phyloP scores from a whole-genome alignment of 352 stramenopile species.

The Thraustochytrium sp. region DNA sequence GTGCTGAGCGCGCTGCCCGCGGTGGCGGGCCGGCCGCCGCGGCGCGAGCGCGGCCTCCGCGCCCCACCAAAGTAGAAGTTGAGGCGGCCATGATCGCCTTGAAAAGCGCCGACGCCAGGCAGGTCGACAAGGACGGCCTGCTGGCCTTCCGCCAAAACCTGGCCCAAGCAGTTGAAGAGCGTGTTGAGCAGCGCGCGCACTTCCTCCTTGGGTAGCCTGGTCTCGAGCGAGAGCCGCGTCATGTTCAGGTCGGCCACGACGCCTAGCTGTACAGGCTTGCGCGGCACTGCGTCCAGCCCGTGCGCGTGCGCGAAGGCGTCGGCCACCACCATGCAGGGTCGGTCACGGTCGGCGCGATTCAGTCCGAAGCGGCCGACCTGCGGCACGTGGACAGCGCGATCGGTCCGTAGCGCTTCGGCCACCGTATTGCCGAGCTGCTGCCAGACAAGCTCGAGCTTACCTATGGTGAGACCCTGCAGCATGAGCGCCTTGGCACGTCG shows the following conservation, averaged over 20 bases:
- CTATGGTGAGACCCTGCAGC: neutral
- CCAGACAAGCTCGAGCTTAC: conserved; percentile 31
- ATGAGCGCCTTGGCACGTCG: neutral
- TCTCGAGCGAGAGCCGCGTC: neutral
- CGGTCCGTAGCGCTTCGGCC: neutral
- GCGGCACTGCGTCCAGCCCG: neutral
- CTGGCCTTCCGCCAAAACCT: neutral
- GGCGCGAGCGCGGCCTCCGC: neutral
- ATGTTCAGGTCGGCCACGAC: neutral
- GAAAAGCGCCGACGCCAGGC: neutral
- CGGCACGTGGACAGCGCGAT: neutral
- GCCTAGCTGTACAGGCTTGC: conserved; percentile 3
- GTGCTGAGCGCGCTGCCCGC: neutral
- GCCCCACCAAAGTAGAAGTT: neutral
- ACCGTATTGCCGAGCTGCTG: neutral
- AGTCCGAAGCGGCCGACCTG: neutral
- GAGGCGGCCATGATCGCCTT: conserved; percentile 17
- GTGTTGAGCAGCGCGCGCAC: neutral
- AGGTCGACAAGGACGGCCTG: conserved; percentile 3
- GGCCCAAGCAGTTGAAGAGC: neutral
- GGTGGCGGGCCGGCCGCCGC: too few species aligned
- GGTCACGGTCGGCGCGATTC: conserved; percentile 1
- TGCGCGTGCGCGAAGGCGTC: neutral
- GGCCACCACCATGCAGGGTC: neutral
- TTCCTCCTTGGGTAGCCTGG: conserved; percentile 7